These are phyloP conservation scores for Pelargonium fulgidum DNA, from an alignment of 441 rosid genomes.

Conservation along the genomic window DNA sequence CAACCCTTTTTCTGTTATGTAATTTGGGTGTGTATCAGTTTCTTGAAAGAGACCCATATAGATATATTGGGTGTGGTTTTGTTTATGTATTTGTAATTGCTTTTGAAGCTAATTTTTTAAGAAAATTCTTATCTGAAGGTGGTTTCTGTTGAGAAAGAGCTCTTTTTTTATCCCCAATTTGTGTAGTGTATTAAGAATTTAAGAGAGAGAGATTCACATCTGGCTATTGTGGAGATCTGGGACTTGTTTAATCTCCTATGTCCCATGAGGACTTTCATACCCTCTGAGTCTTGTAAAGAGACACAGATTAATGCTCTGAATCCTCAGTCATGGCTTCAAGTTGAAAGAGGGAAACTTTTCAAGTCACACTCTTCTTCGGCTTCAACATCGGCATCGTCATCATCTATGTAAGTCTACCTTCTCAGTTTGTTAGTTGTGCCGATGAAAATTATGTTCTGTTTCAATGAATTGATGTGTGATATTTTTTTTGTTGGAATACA, in stretches of 20 bases:
- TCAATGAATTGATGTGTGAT: conserved; percentile 24
- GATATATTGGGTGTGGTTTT: conserved; percentile 16
- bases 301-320: conserved; percentile 66
- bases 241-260: conserved; percentile 75
- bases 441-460: not conserved
- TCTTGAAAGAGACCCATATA: conserved; percentile 18
- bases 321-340: conserved; percentile 99
- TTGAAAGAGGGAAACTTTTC: conserved; percentile 84
- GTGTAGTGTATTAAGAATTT: conserved; percentile 16
- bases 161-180: not conserved
- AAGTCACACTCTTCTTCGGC: conserved; percentile 38
- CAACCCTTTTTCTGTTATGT: conserved; percentile 15
- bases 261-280: conserved; percentile 80
- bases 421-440: conserved; percentile 11
- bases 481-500: conserved; percentile 21
- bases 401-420: conserved; percentile 65
- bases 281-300: conserved; percentile 83
- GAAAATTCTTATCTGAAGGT: conserved; percentile 20
- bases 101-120: conserved; percentile 22
- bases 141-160: conserved; percentile 28
- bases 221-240: conserved; percentile 96
- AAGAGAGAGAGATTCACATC: conserved; percentile 21
- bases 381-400: conserved; percentile 21
- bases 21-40: conserved; percentile 14
- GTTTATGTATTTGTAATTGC: conserved; percentile 21